Percentiles rank a stretch among this genome's conserved stretches.
phyloP scores from a whole-genome alignment of 345 rosid genomes.

The Cardamine occulta region DNA sequence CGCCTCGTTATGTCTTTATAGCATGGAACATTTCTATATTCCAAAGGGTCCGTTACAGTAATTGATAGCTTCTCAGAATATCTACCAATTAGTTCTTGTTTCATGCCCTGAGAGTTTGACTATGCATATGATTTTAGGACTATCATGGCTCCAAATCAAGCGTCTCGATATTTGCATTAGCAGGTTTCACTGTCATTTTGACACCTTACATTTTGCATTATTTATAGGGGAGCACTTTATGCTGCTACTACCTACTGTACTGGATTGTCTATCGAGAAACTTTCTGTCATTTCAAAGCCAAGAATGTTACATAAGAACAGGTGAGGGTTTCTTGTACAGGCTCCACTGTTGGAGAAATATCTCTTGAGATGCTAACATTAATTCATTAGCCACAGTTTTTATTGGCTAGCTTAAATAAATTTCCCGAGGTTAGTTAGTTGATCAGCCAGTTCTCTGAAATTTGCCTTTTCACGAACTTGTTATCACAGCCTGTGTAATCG shows the following conservation, averaged over 20 bases:
- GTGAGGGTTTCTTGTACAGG: slow-evolving; percentile 46
- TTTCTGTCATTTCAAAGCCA: slow-evolving; percentile 79
- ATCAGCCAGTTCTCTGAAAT: slow-evolving; percentile 25
- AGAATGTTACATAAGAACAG: slow-evolving; percentile 91
- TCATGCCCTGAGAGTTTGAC: neutral
- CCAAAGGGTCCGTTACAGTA: neutral
- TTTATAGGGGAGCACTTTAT: slow-evolving; percentile 84
- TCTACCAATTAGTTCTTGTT: slow-evolving; percentile 4
- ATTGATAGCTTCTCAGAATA: slow-evolving; percentile 15
- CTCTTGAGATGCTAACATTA: slow-evolving; percentile 1
- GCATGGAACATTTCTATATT: slow-evolving; percentile 15
- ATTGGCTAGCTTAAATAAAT: slow-evolving; percentile 4
- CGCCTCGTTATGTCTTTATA: slow-evolving; percentile 11
- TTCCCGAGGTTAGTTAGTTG: neutral
- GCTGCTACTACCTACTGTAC: slow-evolving; percentile 70
- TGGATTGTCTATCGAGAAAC: slow-evolving; percentile 84
- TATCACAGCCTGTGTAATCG: slow-evolving; percentile 76
- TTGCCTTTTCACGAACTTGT: neutral
- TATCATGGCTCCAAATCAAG: slow-evolving; percentile 10
- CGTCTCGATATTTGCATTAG: neutral
- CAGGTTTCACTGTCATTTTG: slow-evolving; percentile 16
- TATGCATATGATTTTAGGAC: slow-evolving; percentile 12
- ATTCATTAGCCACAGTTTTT: neutral
- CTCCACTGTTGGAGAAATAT: slow-evolving; percentile 8
- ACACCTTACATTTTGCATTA: slow-evolving; percentile 32